A percentile compares a stretch with the other conserved stretches of the same genome.
phyloP scores from a whole-genome alignment of 352 stramenopile species.

The Globisporangium abappressorium region DNA sequence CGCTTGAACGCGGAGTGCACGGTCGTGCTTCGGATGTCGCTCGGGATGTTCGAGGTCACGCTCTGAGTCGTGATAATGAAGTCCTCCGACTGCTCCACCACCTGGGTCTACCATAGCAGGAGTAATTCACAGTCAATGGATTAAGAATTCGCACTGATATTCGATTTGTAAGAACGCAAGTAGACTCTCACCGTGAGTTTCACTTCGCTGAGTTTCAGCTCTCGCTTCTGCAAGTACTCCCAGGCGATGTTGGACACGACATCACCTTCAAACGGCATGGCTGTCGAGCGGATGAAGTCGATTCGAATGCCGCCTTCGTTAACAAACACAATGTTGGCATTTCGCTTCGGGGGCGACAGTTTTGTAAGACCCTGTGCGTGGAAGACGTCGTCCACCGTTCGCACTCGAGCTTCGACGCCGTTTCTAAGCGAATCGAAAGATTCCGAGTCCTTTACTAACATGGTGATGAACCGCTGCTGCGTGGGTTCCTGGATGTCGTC shows the following conservation, averaged over 20 bases:
- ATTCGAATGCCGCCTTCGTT: neutral
- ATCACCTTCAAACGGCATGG: neutral
- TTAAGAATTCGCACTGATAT: too few relatives aligned
- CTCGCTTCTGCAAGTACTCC: conserved; percentile 5
- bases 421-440: conserved; percentile 1
- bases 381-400: neutral
- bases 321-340: neutral
- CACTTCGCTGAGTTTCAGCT: conserved; percentile 1
- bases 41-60: neutral
- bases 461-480: conserved; percentile 1
- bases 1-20: conserved; percentile 6
- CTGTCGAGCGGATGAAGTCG: conserved; percentile 6
- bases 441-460: conserved; percentile 8
- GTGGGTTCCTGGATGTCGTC: neutral
- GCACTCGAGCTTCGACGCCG: neutral
- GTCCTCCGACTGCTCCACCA: conserved; percentile 7
- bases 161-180: too few relatives aligned
- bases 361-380: neutral
- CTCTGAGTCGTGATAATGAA: conserved; percentile 7
- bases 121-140: too few relatives aligned
- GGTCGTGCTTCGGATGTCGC: neutral
- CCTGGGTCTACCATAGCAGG: neutral
- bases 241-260: conserved; percentile 5
- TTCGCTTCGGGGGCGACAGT: neutral
- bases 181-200: neutral